phyloP scores from a whole-genome alignment of 306 rosid species.

The Quercus glauca region DNA sequence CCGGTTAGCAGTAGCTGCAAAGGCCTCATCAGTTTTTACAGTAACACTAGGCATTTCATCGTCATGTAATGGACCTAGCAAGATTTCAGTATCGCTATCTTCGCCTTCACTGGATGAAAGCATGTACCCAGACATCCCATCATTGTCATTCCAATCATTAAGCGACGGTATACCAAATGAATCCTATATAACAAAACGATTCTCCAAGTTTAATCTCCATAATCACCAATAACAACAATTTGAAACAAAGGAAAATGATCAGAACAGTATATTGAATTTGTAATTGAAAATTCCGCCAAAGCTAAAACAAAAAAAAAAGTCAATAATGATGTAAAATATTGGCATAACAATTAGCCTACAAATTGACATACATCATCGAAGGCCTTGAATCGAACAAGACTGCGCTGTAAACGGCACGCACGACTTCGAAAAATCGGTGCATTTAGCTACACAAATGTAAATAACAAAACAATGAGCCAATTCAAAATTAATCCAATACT shows the following conservation, averaged over 20 bases:
- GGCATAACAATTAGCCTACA: not conserved
- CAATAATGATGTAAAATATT: not conserved
- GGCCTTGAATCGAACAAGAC: constrained; percentile 31
- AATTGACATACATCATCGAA: constrained; percentile 52
- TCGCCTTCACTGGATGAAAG: constrained; percentile 75
- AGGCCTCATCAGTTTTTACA: constrained; percentile 50
- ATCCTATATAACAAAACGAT: constrained; percentile 42
- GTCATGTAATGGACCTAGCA: constrained; percentile 53
- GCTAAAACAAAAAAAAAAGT: no score
- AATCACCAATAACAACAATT: not conserved
- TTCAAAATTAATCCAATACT: not conserved
- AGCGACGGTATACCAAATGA: constrained; percentile 48
- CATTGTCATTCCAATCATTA: constrained; percentile 56
- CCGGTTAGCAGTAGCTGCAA: constrained; percentile 66
- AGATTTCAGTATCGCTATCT: constrained; percentile 60
- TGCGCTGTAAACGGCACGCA: constrained; percentile 18
- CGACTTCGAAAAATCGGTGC: constrained; percentile 19
- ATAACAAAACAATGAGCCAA: not conserved
- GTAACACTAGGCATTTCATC: constrained; percentile 69
- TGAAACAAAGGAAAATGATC: not conserved
- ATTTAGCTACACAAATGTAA: constrained; percentile 41
- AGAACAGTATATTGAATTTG: no score
- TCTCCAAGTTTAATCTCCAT: constrained; percentile 4
- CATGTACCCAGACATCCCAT: constrained; percentile 29
- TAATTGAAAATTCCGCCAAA: no score